phyloP scores from a whole-genome alignment of 148 eudicot genomes.

The Fallopia convolvulus region DNA sequence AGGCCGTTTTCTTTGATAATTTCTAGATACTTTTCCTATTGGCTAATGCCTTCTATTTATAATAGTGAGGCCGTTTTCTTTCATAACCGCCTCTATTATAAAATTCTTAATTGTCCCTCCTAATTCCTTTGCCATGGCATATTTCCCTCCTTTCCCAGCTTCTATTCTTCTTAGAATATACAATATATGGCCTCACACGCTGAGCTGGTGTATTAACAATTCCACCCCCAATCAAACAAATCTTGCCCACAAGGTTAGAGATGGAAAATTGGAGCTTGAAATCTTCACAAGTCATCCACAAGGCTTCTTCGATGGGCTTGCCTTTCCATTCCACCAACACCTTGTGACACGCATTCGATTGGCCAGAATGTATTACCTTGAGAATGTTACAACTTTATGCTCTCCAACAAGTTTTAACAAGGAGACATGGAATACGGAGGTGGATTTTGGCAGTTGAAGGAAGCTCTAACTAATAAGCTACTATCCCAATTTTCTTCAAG shows the following conservation, averaged over 20 bases:
- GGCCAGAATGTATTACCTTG: not conserved
- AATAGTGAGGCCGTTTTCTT: no score
- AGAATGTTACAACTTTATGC: not conserved
- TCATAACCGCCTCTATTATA: no score
- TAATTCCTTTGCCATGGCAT: no score
- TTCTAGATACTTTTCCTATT: no score
- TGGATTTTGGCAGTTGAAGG: not conserved
- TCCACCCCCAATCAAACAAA: not conserved
- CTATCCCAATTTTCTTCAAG: not conserved
- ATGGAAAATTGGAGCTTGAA: not conserved
- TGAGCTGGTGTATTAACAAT: no score
- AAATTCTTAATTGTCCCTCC: no score
- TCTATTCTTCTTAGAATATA: no score
- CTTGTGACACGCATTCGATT: not conserved
- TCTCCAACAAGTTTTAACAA: not conserved
- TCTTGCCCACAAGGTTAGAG: slow-evolving; percentile 7
- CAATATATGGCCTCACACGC: no score
- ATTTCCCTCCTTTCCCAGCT: no score
- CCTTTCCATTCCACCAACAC: not conserved
- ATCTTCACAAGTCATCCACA: not conserved
- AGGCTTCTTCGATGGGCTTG: not conserved
- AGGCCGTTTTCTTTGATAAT: no score
- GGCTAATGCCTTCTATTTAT: no score
- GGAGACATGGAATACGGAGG: not conserved
- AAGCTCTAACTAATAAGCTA: not conserved